Base-by-base conservation (phyloP, 140 eudicot species). In the Cichorium intybus region DNA sequence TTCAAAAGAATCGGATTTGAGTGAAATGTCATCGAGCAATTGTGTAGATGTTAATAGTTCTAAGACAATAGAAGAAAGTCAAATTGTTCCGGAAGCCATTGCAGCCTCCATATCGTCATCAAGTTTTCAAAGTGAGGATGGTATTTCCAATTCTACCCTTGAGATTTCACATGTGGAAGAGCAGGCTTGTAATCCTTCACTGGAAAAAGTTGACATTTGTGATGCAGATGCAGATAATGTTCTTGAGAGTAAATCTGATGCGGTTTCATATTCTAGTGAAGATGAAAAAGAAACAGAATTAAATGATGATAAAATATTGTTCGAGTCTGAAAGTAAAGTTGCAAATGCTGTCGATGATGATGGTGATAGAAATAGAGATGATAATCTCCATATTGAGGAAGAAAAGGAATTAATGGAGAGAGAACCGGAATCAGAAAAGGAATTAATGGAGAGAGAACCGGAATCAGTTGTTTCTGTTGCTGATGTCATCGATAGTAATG, bases 191-290 rank as follows among this genome's bases (percentile, higher is more conserved):
- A 68, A 52, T 68, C 61, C 67, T 22, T 58, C 31, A 15, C 35
- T 9, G 62, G 67, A 55, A 26, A 73, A 63, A 62, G 51, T 47
- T 61, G 79, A 63, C 16, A 52, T 58, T 69, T 39, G 70, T 56
- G 50, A 68, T 28, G 23, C 52, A 21, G 65, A 56, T 27, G 53
- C 49, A 24, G 69, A 56, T 61, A 71, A 74, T 72, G 68, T 29
- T 69, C 26, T 54, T 24, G 55, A 82, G 53, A 72, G 67, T 51
- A 59, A 65, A 55, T 50, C 37, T 71, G 85, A 72, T 77, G 46
- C 64, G 22, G 50, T 34, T 70, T 66, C 75, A 14, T 45, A 59
- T 80, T 64, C 48, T 24, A 18, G 59, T 20, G 76, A 45, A 28
- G 70, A 26, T 51, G 76, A 57, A 37, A 55, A 57, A 28, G 77